phyloP scores from a whole-genome alignment of 148 eudicot genomes.

The Fagopyrum tataricum region DNA sequence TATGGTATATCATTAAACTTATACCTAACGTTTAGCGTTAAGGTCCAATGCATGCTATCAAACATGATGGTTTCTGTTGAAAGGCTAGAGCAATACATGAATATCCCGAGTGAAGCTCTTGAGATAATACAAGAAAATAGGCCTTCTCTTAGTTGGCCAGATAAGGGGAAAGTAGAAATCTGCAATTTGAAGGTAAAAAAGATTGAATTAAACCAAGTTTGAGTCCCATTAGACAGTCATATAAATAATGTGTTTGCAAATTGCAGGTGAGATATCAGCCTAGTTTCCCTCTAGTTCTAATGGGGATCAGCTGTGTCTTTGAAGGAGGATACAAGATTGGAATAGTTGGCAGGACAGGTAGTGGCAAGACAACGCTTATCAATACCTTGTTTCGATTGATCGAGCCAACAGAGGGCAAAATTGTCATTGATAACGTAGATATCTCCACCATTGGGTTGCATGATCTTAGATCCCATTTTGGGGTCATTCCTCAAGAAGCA shows the following conservation, averaged over 20 bases:
- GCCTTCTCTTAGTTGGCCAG: slow-evolving; percentile 30
- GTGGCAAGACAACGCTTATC: slow-evolving; percentile 32
- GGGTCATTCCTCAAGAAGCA: slow-evolving; percentile 13
- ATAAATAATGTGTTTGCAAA: neutral
- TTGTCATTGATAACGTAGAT: slow-evolving; percentile 14
- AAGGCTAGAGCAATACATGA: slow-evolving; percentile 41
- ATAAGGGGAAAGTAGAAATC: slow-evolving; percentile 29
- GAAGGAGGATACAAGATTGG: slow-evolving; percentile 37
- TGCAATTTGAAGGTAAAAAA: slow-evolving; percentile 23
- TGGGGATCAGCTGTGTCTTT: slow-evolving; percentile 32
- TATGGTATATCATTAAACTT: slow-evolving; percentile 29
- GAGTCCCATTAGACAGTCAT: neutral
- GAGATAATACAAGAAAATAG: slow-evolving; percentile 26
- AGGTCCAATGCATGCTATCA: slow-evolving; percentile 20
- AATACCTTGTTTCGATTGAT: slow-evolving; percentile 18
- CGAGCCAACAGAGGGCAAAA: slow-evolving; percentile 18
- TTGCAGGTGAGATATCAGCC: slow-evolving; percentile 29
- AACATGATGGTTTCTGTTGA: slow-evolving; percentile 28
- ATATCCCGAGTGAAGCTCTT: slow-evolving; percentile 35
- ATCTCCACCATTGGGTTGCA: slow-evolving; percentile 18
- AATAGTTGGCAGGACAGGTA: slow-evolving; percentile 33
- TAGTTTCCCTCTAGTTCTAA: slow-evolving; percentile 28
- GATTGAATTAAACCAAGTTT: neutral
- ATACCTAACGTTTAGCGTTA: slow-evolving; percentile 20
- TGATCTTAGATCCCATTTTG: slow-evolving; percentile 10